Evolutionary conservation across 129 eudicot species (phyloP).

Genomic region (Erigeron canadensis): DNA sequence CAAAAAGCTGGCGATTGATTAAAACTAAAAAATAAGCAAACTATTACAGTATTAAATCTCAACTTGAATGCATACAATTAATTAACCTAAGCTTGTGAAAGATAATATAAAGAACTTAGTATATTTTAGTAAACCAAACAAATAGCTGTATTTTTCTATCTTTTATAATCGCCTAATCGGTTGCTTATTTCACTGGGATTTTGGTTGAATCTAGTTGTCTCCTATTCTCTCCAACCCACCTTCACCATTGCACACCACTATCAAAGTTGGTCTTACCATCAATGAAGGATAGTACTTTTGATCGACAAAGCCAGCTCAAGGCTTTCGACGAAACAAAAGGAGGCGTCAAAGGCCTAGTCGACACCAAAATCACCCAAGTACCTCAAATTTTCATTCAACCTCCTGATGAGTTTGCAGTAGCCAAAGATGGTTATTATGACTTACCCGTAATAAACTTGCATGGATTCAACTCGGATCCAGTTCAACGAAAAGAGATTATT

Average conservation of each 20-base stretch:
- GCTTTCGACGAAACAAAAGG: slow-evolving; percentile 49
- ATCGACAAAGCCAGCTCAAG: slow-evolving; percentile 36
- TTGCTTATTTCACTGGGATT: neutral
- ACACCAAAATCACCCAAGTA: slow-evolving; percentile 43
- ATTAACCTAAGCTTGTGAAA: neutral
- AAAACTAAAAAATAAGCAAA: no score
- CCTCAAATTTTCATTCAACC: slow-evolving; percentile 47
- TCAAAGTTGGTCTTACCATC: neutral
- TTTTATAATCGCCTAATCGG: no score
- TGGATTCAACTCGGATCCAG: slow-evolving; percentile 10
- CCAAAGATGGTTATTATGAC: neutral
- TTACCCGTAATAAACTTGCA: slow-evolving; percentile 41
- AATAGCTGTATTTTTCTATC: no score
- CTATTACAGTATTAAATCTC: no score
- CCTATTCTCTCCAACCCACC: no score
- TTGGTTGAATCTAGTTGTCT: no score
- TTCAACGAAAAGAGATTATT: slow-evolving; percentile 16
- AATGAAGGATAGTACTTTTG: slow-evolving; percentile 22
- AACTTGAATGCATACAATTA: no score
- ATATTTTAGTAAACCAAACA: neutral
- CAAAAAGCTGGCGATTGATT: no score
- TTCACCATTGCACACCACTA: no score
- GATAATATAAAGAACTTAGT: no score
- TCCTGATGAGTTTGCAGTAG: slow-evolving; percentile 31
- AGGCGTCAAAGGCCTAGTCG: slow-evolving; percentile 52